These are phyloP conservation scores for Penicillium coffeae DNA, from an alignment of 495 filamentous ascomycete species.

Conservation along the genomic window DNA sequence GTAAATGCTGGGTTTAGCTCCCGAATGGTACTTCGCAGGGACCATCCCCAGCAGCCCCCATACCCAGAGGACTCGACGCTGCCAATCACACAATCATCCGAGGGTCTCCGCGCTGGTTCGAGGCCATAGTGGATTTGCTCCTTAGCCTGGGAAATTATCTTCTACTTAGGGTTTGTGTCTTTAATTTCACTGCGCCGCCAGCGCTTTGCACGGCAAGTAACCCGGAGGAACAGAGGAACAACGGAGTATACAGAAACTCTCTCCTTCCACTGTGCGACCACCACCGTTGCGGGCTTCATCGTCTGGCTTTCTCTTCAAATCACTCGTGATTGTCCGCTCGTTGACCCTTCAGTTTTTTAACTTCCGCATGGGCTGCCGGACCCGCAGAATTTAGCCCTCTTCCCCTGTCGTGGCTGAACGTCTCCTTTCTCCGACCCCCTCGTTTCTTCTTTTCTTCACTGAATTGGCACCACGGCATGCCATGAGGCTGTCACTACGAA, in stretches of 20 bases:
- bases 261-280: neutral
- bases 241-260: neutral
- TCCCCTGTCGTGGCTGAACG: neutral
- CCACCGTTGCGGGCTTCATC: no score
- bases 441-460: neutral
- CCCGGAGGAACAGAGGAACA: no score
- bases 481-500: conserved; percentile 40
- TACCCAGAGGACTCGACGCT: neutral
- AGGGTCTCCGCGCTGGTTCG: neutral
- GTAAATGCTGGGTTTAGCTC: neutral
- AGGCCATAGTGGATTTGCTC: neutral
- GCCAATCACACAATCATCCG: neutral
- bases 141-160: no score
- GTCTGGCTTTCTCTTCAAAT: no score
- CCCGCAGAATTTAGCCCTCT: neutral
- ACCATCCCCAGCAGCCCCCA: no score
- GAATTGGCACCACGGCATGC: conserved; percentile 29
- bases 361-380: neutral
- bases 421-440: conserved; percentile 4
- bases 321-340: neutral
- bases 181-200: no score
- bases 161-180: no score
- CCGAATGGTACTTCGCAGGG: neutral
- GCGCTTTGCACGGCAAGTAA: no score
- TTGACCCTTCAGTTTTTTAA: neutral